Percentiles rank a stretch among this genome's conserved stretches.
Conservation (phyloP, 768 basidiomycete genomes). For the Russula sp. region DNA sequence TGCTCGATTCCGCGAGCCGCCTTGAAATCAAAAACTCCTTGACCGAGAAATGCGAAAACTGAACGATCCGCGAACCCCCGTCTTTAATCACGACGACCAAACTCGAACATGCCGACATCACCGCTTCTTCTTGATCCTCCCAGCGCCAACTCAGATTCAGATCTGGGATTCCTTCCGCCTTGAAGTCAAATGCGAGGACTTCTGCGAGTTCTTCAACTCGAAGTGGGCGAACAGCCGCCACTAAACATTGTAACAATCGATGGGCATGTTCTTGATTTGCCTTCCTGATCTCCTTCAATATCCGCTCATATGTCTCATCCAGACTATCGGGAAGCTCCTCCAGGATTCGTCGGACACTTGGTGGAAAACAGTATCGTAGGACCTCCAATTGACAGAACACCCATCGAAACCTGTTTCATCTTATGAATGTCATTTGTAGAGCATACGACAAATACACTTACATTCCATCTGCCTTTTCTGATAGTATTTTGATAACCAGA, state of each 20-base stretch:
- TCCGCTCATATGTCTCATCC: conserved; percentile 3
- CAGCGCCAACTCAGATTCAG: neutral
- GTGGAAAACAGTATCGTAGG: neutral
- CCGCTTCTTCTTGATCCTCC: neutral
- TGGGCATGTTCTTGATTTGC: neutral
- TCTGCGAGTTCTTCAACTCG: neutral
- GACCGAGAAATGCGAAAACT: neutral
- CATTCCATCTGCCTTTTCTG: too few species aligned
- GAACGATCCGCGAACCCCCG: neutral
- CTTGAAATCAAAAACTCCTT: neutral
- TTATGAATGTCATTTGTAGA: neutral
- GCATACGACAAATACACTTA: neutral
- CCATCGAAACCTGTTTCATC: too few species aligned
- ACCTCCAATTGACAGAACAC: too few species aligned
- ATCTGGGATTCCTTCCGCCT: neutral
- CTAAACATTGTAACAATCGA: neutral
- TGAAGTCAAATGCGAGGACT: neutral
- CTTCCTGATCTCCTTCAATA: neutral
- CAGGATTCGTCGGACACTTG: neutral
- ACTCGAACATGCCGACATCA: neutral
- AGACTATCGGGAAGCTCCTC: neutral
- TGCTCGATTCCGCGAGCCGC: neutral
- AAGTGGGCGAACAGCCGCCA: neutral
- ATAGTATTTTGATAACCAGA: too few species aligned
- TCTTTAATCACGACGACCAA: neutral